Base-by-base conservation (phyloP, 1,139 yeast genomes). In the Protomyces arabidopsidicola region DNA sequence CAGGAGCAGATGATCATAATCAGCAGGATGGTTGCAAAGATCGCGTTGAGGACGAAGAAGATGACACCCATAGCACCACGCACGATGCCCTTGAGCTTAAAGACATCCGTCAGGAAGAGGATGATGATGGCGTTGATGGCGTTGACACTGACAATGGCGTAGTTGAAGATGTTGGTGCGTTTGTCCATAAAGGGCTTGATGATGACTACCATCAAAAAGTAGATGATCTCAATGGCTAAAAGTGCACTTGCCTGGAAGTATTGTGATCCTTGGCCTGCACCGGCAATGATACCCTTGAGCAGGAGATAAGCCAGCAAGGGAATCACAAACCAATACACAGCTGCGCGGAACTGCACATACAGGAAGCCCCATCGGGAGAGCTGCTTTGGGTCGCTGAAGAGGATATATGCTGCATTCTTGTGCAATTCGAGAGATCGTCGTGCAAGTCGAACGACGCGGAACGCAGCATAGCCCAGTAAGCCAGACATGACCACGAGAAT, bases 131-230 rank as follows among this genome's bases (percentile, higher is more conserved):
- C 85, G 74, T 91, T 91, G 72, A 91, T 77, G 64, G 90, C 82
- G 72, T 86, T 88, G 70, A 93, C 85, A 53, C 88, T 82, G 39
- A 88, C 84, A 71, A 93, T 90, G 59, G 88, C 82, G 71, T 93
- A 91, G 76, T 91, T 93, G 81, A 91, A 88, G 35, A 85, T 86
- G 73, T 95, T 93, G 31, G 98, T 91, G 76, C 95, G 83, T 76
- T 87, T 90, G 77, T 93, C 98, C 93, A 95, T 85, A 74, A 83
- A 93, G 3, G 98, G 98, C 75, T 93, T 84, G 67, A 82, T 78
- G 80, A 83, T 81, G 71, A 91, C 85, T 42, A 90, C 71, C 0
- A 79, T 78, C 38, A 81, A 81, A 69, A 88, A 82, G 75, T 86
- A 90, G 22, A 81, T 70, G 67, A 91, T 77, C 74, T 93, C 98